Evolutionary conservation across 2,329 filamentous ascomycete genomes (phyloP).

Genomic region (Lachnellula arida): DNA sequence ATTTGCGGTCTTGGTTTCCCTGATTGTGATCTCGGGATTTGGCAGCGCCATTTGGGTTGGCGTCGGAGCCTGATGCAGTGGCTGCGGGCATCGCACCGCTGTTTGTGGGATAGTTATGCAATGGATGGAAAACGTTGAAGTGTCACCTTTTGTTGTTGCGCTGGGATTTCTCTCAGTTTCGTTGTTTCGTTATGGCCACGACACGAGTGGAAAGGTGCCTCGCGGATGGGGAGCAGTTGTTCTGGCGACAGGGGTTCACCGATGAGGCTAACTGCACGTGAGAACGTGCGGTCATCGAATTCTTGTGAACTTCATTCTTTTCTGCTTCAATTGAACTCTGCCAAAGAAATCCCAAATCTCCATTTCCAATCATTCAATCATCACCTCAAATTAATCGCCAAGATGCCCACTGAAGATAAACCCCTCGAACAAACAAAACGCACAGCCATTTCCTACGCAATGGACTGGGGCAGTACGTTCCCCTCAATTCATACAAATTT

Average conservation of each 20-base stretch:
- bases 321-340: not conserved
- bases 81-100: constrained; percentile 31
- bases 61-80: constrained; percentile 40
- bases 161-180: not conserved
- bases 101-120: not conserved
- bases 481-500: not conserved
- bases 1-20: constrained; percentile 60
- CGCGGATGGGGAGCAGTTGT: not conserved
- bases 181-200: constrained; percentile 17
- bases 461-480: constrained; percentile 48
- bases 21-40: constrained; percentile 49
- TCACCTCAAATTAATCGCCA: not conserved
- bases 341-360: not conserved
- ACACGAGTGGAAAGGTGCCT: not conserved
- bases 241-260: not conserved
- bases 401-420: constrained; percentile 23
- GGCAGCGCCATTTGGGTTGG: constrained; percentile 32
- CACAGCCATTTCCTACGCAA: constrained; percentile 40
- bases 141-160: not conserved
- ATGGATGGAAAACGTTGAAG: not conserved
- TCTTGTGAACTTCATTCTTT: too few species aligned
- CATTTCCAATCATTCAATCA: not conserved
- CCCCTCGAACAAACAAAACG: constrained; percentile 32
- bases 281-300: too few species aligned
- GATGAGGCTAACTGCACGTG: too few species aligned